Conservation (phyloP, 2,329 filamentous ascomycete genomes). For the Raffaelea arxii region DNA sequence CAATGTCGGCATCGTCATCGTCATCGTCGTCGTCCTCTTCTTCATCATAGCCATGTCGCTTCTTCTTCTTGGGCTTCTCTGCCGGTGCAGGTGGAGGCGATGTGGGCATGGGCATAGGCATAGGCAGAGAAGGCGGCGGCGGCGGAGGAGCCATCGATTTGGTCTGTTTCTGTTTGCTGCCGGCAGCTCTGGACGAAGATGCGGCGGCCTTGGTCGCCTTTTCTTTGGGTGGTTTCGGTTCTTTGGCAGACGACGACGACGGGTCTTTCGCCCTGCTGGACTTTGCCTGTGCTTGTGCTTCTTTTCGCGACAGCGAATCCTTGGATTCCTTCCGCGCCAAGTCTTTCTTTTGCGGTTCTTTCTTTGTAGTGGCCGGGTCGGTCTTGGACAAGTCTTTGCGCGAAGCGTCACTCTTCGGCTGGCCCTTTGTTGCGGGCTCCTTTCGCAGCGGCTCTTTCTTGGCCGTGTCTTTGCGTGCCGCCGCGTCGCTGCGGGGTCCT, state of each 20-base stretch:
- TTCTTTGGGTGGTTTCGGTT: too few species aligned
- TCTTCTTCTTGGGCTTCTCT: constrained; percentile 17
- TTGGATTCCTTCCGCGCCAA: not conserved
- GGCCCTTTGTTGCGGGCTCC: not conserved
- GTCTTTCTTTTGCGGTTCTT: constrained; percentile 10
- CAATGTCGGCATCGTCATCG: constrained; percentile 46
- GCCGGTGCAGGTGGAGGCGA: constrained; percentile 13
- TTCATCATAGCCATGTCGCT: constrained; percentile 23
- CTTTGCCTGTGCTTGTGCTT: not conserved
- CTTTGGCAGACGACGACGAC: not conserved
- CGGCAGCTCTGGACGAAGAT: constrained; percentile 10
- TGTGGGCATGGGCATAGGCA: constrained; percentile 7
- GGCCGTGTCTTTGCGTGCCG: not conserved
- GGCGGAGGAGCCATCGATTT: constrained; percentile 11
- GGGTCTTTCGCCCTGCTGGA: not conserved
- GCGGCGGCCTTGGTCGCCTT: not conserved
- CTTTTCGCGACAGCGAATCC: not conserved
- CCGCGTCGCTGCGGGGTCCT: not conserved
- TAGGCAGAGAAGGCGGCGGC: too few species aligned
- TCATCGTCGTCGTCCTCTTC: constrained; percentile 43
- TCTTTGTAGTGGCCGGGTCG: constrained; percentile 7
- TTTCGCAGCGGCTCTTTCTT: not conserved
- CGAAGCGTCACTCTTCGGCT: not conserved
- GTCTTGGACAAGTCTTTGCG: constrained; percentile 11
- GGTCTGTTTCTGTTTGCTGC: constrained; percentile 2